phyloP scores from a whole-genome alignment of 768 basidiomycete species.

The Arthromyces matolae region DNA sequence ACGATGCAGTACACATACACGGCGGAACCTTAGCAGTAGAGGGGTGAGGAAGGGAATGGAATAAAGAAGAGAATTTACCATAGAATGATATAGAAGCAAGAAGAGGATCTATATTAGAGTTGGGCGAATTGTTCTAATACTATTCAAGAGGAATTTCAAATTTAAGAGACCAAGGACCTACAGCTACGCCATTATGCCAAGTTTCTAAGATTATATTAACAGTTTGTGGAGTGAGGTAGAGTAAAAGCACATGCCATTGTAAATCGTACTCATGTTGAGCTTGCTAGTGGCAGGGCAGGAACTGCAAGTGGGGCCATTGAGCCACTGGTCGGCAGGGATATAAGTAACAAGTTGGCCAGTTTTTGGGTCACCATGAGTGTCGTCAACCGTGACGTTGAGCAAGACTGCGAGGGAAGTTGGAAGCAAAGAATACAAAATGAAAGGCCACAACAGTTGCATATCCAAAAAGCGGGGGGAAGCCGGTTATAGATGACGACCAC shows the following conservation, averaged over 20 bases:
- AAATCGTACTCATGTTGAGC: conserved; percentile 16
- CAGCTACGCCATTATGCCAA: conserved; percentile 32
- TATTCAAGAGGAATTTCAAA: conserved; percentile 11
- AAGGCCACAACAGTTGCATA: conserved; percentile 12
- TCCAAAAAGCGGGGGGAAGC: conserved; percentile 12
- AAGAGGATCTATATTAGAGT: conserved; percentile 14
- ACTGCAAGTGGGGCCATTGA: conserved; percentile 21
- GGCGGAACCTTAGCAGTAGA: conserved; percentile 33
- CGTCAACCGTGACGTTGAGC: conserved; percentile 41
- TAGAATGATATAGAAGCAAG: conserved; percentile 30
- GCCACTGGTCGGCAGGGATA: conserved; percentile 31
- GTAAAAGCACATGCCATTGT: conserved; percentile 12
- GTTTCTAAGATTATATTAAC: conserved; percentile 18
- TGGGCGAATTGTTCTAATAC: conserved; percentile 10
- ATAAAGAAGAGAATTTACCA: conserved; percentile 24
- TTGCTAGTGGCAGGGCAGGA: conserved; percentile 20
- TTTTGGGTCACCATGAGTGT: conserved; percentile 28
- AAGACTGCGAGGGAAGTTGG: conserved; percentile 11
- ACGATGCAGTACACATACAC: conserved; percentile 41
- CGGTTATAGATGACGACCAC: not conserved
- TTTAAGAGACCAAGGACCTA: conserved; percentile 7
- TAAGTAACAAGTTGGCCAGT: conserved; percentile 31
- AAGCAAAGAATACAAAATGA: conserved; percentile 9
- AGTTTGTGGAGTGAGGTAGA: not conserved
- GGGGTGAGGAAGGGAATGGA: conserved; percentile 3